Conservation (phyloP, 345 rosid species). For the Citrus reticulata region DNA sequence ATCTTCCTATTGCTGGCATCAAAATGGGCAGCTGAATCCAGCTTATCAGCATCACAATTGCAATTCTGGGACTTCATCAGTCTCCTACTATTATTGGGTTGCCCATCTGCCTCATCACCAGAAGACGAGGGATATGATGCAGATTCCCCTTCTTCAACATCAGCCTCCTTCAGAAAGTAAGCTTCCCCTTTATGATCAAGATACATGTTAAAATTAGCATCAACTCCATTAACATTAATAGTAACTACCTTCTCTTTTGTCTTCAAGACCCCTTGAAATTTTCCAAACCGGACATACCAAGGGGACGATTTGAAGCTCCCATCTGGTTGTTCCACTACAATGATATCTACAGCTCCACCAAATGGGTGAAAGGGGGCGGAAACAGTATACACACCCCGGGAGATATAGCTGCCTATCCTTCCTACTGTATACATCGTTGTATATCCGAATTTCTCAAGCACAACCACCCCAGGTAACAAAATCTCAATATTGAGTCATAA, state of each 20-base stretch:
- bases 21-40: conserved; percentile 14
- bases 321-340: conserved; percentile 93
- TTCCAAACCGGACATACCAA: conserved; percentile 92
- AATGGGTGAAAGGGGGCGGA: conserved; percentile 93
- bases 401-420: conserved; percentile 80
- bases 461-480: conserved; percentile 25
- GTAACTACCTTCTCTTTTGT: conserved; percentile 57
- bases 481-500: conserved; percentile 19
- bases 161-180: conserved; percentile 67
- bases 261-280: conserved; percentile 95
- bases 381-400: conserved; percentile 75
- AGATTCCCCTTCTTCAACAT: conserved; percentile 46
- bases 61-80: conserved; percentile 48
- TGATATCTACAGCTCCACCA: conserved; percentile 96
- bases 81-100: conserved; percentile 26
- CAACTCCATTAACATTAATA: conserved; percentile 64
- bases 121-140: conserved; percentile 44
- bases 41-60: conserved; percentile 33
- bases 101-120: conserved; percentile 52
- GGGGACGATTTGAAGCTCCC: conserved; percentile 97
- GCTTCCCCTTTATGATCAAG: conserved; percentile 90
- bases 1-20: conserved; percentile 36
- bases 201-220: conserved; percentile 70
- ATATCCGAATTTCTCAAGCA: conserved; percentile 2
- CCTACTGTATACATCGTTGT: conserved; percentile 70